phyloP scores from a whole-genome alignment of 805 yeast genomes.

The Schwanniomyces occidentalis region DNA sequence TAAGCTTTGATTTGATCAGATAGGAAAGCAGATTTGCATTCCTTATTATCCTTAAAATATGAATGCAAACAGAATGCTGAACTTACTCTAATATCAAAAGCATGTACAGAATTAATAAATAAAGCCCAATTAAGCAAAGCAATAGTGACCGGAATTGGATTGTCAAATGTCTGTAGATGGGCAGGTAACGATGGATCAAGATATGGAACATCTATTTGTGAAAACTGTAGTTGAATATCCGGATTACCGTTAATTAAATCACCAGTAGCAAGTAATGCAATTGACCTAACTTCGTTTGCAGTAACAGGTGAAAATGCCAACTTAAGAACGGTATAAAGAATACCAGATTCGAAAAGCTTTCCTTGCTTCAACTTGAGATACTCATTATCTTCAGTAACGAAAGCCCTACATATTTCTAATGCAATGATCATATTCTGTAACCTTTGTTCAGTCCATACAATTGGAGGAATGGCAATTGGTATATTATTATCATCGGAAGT shows the following conservation, averaged over 20 bases:
- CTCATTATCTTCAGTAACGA: constrained; percentile 72
- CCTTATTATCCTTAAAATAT: constrained; percentile 63
- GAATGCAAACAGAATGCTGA: constrained; percentile 67
- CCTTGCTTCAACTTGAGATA: constrained; percentile 61
- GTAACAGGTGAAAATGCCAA: constrained; percentile 68
- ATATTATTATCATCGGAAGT: constrained; percentile 17
- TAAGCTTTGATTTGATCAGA: constrained; percentile 59
- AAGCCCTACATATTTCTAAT: constrained; percentile 69
- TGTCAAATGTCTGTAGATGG: constrained; percentile 33
- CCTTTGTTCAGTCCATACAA: constrained; percentile 79
- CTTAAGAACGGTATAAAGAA: constrained; percentile 64
- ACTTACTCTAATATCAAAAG: constrained; percentile 78
- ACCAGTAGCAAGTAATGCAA: constrained; percentile 73
- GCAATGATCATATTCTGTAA: constrained; percentile 63
- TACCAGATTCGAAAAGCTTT: constrained; percentile 57
- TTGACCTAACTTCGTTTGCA: constrained; percentile 64
- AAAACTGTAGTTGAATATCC: constrained; percentile 66
- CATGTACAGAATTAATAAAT: constrained; percentile 75
- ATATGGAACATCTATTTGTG: constrained; percentile 88
- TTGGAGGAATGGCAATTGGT: constrained; percentile 27
- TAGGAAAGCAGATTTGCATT: constrained; percentile 62
- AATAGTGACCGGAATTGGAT: constrained; percentile 62
- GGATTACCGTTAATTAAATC: constrained; percentile 70
- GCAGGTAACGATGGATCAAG: constrained; percentile 70
- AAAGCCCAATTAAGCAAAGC: constrained; percentile 85